phyloP scores from a whole-genome alignment of 345 rosid genomes.

The Abelmoschus esculentus region DNA sequence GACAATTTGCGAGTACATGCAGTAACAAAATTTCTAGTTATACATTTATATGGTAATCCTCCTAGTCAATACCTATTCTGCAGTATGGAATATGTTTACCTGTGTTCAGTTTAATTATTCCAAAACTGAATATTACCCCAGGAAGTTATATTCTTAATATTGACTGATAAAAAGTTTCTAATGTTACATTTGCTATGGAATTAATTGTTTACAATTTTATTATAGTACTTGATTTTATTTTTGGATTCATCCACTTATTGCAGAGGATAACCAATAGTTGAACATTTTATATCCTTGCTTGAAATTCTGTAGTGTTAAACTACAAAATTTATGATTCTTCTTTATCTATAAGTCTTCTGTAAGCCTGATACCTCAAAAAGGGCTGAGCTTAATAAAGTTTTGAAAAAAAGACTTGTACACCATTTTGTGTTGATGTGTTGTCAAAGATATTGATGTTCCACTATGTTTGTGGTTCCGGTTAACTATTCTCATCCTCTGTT shows the following conservation, averaged over 20 bases:
- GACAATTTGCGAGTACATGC: background rate
- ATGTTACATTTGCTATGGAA: background rate
- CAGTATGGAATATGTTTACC: background rate
- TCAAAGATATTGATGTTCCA: background rate
- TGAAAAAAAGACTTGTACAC: background rate
- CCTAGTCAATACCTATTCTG: no score
- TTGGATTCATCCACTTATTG: background rate
- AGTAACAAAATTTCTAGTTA: background rate
- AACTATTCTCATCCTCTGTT: slow-evolving; percentile 13
- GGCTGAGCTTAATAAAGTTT: background rate
- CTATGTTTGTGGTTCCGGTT: background rate
- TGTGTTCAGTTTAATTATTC: background rate
- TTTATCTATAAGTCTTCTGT: background rate
- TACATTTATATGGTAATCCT: background rate
- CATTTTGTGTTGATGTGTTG: background rate
- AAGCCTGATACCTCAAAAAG: background rate
- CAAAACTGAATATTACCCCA: background rate
- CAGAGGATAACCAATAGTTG: background rate
- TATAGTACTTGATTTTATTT: background rate
- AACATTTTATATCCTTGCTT: background rate
- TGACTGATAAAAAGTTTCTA: background rate
- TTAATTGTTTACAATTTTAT: background rate
- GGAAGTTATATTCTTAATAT: background rate
- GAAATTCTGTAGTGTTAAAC: background rate
- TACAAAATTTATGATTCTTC: background rate